Base-by-base conservation (phyloP, 148 eudicot species). In the Camellia lanceoleosa region DNA sequence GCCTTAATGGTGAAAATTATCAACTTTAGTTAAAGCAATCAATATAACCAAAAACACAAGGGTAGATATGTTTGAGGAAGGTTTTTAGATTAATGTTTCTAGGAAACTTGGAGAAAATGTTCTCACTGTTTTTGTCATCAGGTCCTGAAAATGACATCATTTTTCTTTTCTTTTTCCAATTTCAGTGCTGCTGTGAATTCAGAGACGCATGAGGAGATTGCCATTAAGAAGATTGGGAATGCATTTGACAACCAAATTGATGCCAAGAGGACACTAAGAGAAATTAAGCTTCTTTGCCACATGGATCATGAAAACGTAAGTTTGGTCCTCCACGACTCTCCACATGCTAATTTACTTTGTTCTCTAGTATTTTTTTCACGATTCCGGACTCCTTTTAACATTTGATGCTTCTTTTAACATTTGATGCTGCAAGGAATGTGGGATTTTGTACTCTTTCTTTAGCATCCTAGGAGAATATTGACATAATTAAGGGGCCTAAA, bases 161-260 rank as follows among this genome's bases (percentile, higher is more conserved):
- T 13, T 0, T 10, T 0, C 10, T 9, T 38, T 19, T 11, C 71
- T 15, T 30, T 71, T 30, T 78, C 62, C 61, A 5, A 66, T 42
- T 72, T n/a, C 87, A 93, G 97, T 80, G 88, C 97, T 84, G 97
- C 95, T 47, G 81, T 87, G 68, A 91, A 91, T 89, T 87, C 91
- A 19, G 97, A 93, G 47, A 91, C 92, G 16, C 84, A 81, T 38
- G 87, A 88, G 73, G 90, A 93, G 81, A 87, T 93, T 72, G 97
- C 97, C n/a, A 93, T 93, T 75, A 93, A 93, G 91, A 93, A 93
- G 86, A 89, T 93, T 78, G 93, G 93, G 7, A 93, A 91, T 83
- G 95, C 95, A 70, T 93, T 93, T 85, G 93, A 89, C 84, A 91
- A 93, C 75, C 85, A 80, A 59, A 89, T 91, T 38, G 94, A 91